Evolutionary conservation across 192 early-diverging fungal genomes (phyloP).

Genomic region (Jimgerdemannia flammicorona): DNA sequence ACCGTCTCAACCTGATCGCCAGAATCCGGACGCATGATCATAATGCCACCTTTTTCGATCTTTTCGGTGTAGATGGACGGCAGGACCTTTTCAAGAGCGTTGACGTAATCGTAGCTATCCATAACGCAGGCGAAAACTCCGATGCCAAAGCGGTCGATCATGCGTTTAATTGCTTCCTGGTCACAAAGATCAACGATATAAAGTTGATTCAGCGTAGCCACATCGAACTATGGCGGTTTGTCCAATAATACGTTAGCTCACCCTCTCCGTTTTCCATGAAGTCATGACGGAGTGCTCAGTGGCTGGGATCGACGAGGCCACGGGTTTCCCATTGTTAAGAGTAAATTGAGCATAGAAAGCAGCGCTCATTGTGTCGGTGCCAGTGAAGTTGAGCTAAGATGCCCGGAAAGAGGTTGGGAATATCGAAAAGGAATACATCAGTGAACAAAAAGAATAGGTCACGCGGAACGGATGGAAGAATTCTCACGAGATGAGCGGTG

Average conservation of each 20-base stretch:
- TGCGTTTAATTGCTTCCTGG: conserved; percentile 60
- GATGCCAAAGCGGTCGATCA: conserved; percentile 64
- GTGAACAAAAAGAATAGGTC: too few species aligned
- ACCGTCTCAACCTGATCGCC: conserved; percentile 79
- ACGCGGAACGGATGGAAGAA: too few species aligned
- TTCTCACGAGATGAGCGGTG: conserved; percentile 69
- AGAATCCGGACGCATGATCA: conserved; percentile 83
- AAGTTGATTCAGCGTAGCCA: too few species aligned
- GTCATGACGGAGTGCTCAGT: conserved; percentile 94
- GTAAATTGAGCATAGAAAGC: conserved; percentile 75
- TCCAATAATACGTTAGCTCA: conserved; percentile 7
- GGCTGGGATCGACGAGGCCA: conserved; percentile 78
- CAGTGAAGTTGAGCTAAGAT: conserved; percentile 75
- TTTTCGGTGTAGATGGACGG: conserved; percentile 66
- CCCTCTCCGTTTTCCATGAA: conserved; percentile 60
- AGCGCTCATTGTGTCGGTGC: conserved; percentile 77
- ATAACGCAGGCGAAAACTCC: conserved; percentile 85
- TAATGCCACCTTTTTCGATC: conserved; percentile 68
- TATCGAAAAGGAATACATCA: background rate
- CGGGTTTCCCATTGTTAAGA: conserved; percentile 69
- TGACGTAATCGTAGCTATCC: conserved; percentile 86
- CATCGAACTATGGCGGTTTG: too few species aligned
- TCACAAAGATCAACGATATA: background rate
- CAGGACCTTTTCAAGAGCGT: conserved; percentile 69
- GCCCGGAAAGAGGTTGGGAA: conserved; percentile 5